A percentile compares a stretch with the other conserved stretches of the same genome.
These are phyloP conservation scores for Tilletia caries DNA, from an alignment of 1,284 basidiomycete species.

Conservation along the genomic window DNA sequence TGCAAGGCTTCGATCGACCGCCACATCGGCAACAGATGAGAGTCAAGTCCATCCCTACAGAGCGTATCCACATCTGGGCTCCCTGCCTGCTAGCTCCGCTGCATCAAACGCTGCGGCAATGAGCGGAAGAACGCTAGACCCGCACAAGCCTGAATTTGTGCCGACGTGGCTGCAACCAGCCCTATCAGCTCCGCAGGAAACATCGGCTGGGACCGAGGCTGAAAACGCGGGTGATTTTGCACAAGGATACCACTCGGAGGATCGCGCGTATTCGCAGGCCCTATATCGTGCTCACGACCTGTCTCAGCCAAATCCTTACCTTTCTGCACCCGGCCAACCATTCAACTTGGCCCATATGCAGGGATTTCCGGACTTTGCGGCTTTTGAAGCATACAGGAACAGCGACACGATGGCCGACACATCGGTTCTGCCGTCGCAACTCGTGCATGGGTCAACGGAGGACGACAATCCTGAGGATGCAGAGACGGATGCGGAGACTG, in stretches of 20 bases:
- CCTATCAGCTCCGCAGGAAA: background rate
- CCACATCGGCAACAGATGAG: too few species aligned
- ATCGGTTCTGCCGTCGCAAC: too few species aligned
- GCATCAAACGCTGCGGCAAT: background rate
- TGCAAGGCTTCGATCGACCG: too few species aligned
- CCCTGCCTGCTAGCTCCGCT: background rate
- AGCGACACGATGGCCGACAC: too few species aligned
- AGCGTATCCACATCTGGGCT: background rate
- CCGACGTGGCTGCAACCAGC: conserved; percentile 5
- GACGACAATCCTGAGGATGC: background rate
- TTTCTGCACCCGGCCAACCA: too few species aligned
- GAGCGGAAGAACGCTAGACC: background rate
- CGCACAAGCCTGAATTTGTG: conserved; percentile 12
- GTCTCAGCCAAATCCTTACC: too few species aligned
- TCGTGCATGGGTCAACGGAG: too few species aligned
- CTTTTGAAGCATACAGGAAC: background rate
- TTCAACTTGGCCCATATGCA: background rate
- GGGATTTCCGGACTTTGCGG: background rate
- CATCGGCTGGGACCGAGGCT: background rate
- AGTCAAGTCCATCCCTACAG: background rate
- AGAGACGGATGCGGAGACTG: conserved; percentile 2
- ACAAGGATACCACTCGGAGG: background rate
- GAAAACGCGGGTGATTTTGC: background rate
- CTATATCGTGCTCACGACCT: too few species aligned
- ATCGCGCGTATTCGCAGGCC: background rate